Evolutionary conservation across 192 early-diverging fungal genomes (phyloP).

Genomic region (Funneliformis mosseae): DNA sequence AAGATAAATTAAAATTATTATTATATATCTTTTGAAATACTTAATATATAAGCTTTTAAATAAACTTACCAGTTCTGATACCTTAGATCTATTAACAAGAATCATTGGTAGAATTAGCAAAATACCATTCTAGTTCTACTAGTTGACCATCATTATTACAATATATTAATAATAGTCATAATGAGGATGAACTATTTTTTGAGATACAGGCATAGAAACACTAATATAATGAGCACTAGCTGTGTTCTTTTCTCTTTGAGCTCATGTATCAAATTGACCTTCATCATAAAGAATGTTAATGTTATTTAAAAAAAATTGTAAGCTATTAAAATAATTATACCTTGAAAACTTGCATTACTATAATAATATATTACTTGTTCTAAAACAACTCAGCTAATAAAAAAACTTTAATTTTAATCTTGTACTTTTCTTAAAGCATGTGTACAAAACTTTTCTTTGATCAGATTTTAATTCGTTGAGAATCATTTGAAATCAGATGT

Average conservation of each 20-base stretch:
- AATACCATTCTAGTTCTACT: conserved; percentile 93
- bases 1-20: not conserved
- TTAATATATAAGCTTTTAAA: not conserved
- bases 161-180: conserved; percentile 86
- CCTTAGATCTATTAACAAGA: conserved; percentile 94
- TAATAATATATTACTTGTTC: conserved; percentile 94
- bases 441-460: conserved; percentile 95
- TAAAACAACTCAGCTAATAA: conserved; percentile 85
- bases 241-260: conserved; percentile 91
- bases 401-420: conserved; percentile 70
- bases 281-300: conserved; percentile 79
- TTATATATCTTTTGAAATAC: too few species aligned
- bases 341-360: conserved; percentile 79
- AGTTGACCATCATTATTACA: conserved; percentile 85
- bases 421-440: conserved; percentile 79
- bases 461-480: conserved; percentile 97
- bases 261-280: conserved; percentile 94
- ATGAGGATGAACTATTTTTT: conserved; percentile 73
- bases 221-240: conserved; percentile 97
- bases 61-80: conserved; percentile 84
- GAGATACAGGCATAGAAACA: conserved; percentile 70
- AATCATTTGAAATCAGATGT: conserved; percentile 90
- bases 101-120: conserved; percentile 98
- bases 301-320: conserved; percentile 97
- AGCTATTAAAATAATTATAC: conserved; percentile 91